Conservation (phyloP, 2,329 filamentous ascomycete genomes). For the Fusarium euwallaceae region DNA sequence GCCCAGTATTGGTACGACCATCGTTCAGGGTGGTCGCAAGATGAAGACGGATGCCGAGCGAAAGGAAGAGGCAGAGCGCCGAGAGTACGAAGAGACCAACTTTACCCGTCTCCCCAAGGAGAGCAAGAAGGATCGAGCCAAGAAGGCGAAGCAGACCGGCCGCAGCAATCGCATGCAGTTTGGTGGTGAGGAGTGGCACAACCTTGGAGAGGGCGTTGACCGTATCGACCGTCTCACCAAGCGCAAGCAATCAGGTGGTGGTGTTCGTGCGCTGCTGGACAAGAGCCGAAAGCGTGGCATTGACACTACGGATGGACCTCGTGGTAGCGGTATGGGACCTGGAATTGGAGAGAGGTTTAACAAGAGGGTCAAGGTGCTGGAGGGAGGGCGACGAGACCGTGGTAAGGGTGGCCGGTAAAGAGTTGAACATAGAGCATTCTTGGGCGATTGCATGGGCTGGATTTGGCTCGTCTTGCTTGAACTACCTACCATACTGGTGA, state of each 20-base stretch:
- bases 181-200: conserved; percentile 94
- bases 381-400: conserved; percentile 60
- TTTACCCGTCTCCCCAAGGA: conserved; percentile 88
- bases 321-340: conserved; percentile 69
- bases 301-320: conserved; percentile 76
- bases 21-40: conserved; percentile 81
- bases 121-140: conserved; percentile 86
- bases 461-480: not conserved
- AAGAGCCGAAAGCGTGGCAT: conserved; percentile 86
- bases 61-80: conserved; percentile 81
- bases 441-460: not conserved
- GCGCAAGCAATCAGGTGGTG: conserved; percentile 70
- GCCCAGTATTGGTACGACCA: conserved; percentile 93
- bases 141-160: conserved; percentile 68
- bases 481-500: not conserved
- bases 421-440: conserved; percentile 15
- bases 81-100: conserved; percentile 92
- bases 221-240: conserved; percentile 87
- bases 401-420: conserved; percentile 56
- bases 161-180: conserved; percentile 72
- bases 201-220: conserved; percentile 86
- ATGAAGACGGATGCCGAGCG: conserved; percentile 83
- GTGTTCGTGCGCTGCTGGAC: conserved; percentile 75
- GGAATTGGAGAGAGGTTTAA: conserved; percentile 82
- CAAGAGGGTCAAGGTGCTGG: conserved; percentile 73